Conservation (phyloP, 345 rosid genomes). For the Salix koriyanagi region DNA sequence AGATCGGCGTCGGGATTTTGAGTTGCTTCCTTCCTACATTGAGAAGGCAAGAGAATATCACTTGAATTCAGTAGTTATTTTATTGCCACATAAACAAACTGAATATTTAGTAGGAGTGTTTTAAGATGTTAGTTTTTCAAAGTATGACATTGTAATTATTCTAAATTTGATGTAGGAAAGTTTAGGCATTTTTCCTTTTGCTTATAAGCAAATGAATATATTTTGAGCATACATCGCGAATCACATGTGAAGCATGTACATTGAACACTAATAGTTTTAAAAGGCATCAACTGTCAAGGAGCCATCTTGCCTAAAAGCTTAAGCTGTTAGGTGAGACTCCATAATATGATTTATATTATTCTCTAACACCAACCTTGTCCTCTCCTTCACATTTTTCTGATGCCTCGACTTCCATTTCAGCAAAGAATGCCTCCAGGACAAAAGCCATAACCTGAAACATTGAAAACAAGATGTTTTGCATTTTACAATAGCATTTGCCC, state of each 20-base stretch:
- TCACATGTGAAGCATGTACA: too few relatives aligned
- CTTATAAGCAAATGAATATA: not conserved
- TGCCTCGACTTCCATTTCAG: constrained; percentile 83
- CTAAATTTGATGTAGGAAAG: not conserved
- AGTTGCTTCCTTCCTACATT: constrained; percentile 45
- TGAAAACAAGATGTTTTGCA: constrained; percentile 3
- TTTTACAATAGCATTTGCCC: not conserved
- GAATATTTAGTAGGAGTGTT: not conserved
- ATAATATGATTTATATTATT: too few relatives aligned
- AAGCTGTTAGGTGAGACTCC: too few relatives aligned
- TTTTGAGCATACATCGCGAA: not conserved
- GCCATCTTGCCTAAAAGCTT: too few relatives aligned
- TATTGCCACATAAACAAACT: not conserved
- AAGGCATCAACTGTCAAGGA: not conserved
- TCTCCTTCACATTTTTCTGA: constrained; percentile 49
- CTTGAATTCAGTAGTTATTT: not conserved
- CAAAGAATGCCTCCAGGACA: constrained; percentile 96
- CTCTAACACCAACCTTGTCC: constrained; percentile 43
- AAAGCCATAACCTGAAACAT: constrained; percentile 80
- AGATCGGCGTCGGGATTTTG: constrained; percentile 39
- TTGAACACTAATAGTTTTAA: not conserved
- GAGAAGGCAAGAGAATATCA: constrained; percentile 1
- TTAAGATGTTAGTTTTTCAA: too few relatives aligned
- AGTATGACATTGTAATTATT: too few relatives aligned
- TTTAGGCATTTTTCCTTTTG: not conserved